Evolutionary conservation across 441 rosid species (phyloP), one percentile per base, ranked within the genome.

Genomic region (Theobroma grandiflorum): DNA sequence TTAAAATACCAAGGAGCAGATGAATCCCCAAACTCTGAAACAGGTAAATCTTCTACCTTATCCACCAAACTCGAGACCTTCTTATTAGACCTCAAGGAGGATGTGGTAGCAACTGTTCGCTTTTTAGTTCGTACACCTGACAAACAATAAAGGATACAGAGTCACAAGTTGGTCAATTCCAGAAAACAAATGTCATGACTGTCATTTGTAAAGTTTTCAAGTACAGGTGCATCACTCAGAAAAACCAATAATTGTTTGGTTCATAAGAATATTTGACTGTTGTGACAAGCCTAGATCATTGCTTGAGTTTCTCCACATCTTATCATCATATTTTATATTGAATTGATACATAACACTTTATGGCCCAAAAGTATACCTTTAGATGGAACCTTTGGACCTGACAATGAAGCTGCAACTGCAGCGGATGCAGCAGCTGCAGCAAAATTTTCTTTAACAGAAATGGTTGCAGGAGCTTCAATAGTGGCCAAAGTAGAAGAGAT

Each of bases 41-140:
- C 16, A 75, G 20, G 74, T 10, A 64, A 52, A 62, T 14, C 79
- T 49, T 62, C 58, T 86, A 94, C 99, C 99, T 95, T 95, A 88
- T 95, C 98, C 82, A 97, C 99, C 92, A 97, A 82, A 83, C 91
- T 91, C 9, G 99, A 94, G 74, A 95, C 99, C 88, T 91, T 95
- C 85, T 97, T 95, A 75, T 94, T 97, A 78, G 98, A 91, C 88
- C 91, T 91, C 90, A 97, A 85, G 65, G 98, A 86, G 26, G 98
- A 87, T 78, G 94, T 90, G 50, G 85, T 88, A 42, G 94, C 84
- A 37, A 90, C 91, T 7, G 98, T 86, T 78, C 97, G 87, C 89
- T 90, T 97, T 83, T 95, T 97, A 74, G 65, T 72, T 78, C 98
- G 94, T 64, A 81, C 57, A 82, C 87, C 99, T 97, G 89, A 53